These are phyloP conservation scores for Geotrichum phurueaensis DNA, from an alignment of 1,139 yeast species.

Conservation along the genomic window DNA sequence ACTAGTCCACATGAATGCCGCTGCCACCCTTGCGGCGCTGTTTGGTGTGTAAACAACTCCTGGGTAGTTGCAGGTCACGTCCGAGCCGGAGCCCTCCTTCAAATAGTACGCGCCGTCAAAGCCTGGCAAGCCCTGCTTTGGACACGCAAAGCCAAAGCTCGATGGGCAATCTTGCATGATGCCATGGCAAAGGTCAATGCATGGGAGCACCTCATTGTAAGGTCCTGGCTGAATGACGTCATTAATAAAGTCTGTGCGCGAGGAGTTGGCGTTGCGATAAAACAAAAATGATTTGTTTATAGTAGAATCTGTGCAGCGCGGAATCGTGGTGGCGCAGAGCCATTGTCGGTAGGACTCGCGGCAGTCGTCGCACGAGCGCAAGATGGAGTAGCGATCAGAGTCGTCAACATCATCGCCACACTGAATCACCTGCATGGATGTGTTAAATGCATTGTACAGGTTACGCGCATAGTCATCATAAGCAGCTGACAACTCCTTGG, in stretches of 20 bases:
- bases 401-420: slow-evolving; percentile 72
- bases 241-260: slow-evolving; percentile 59
- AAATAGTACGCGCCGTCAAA: slow-evolving; percentile 15
- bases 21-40: neutral
- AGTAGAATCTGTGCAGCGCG: slow-evolving; percentile 63
- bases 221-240: slow-evolving; percentile 53
- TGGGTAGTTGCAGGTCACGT: slow-evolving; percentile 17
- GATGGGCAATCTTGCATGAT: slow-evolving; percentile 83
- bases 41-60: slow-evolving; percentile 17
- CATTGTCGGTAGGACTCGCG: slow-evolving; percentile 68
- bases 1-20: neutral
- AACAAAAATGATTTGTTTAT: slow-evolving; percentile 44
- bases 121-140: slow-evolving; percentile 20
- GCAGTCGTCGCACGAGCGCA: slow-evolving; percentile 69
- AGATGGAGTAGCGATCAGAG: slow-evolving; percentile 53
- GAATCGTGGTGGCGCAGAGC: slow-evolving; percentile 89
- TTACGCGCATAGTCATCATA: slow-evolving; percentile 62
- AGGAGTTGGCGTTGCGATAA: slow-evolving; percentile 44
- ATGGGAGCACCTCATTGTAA: slow-evolving; percentile 81
- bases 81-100: slow-evolving; percentile 6
- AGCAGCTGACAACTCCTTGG: slow-evolving; percentile 36
- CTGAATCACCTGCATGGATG: slow-evolving; percentile 68
- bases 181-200: slow-evolving; percentile 71
- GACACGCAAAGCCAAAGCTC: slow-evolving; percentile 68
- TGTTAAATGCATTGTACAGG: slow-evolving; percentile 59